Percentiles rank a stretch among this genome's conserved stretches.
These are phyloP conservation scores for Penicillium italicum DNA, from an alignment of 2,329 filamentous ascomycete genomes.

Conservation along the genomic window DNA sequence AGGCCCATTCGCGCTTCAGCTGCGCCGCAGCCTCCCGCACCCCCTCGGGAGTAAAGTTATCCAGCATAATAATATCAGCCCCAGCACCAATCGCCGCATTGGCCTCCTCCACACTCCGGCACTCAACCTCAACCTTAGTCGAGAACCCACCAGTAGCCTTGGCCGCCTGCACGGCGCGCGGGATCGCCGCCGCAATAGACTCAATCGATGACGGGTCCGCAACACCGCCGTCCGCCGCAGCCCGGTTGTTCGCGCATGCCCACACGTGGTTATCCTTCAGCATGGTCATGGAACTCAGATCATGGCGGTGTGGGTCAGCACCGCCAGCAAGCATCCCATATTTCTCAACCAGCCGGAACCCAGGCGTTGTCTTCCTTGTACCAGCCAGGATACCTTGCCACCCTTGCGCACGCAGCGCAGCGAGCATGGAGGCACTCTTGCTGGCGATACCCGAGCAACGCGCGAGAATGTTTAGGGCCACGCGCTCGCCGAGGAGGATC, in stretches of 20 bases:
- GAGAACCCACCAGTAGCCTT: conserved; percentile 82
- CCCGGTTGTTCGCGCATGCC: conserved; percentile 61
- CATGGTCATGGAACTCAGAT: conserved; percentile 95
- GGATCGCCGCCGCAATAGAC: conserved; percentile 62
- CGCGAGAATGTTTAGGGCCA: conserved; percentile 85
- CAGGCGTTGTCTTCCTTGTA: conserved; percentile 94
- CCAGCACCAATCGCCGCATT: conserved; percentile 87
- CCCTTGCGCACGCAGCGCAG: conserved; percentile 57
- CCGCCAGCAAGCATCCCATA: conserved; percentile 96
- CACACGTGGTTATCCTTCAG: conserved; percentile 99
- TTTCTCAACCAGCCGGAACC: conserved; percentile 93
- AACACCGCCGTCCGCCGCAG: conserved; percentile 21
- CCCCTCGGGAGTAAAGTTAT: conserved; percentile 83
- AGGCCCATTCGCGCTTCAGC: conserved; percentile 76
- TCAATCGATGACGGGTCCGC: conserved; percentile 14
- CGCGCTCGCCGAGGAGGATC: conserved; percentile 85
- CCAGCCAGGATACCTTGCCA: conserved; percentile 85
- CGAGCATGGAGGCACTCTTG: conserved; percentile 48
- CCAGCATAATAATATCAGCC: conserved; percentile 94
- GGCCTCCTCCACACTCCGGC: conserved; percentile 80
- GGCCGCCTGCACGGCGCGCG: conserved; percentile 77
- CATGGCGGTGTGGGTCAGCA: conserved; percentile 85
- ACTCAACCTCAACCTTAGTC: conserved; percentile 94
- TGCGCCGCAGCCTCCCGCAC: conserved; percentile 70
- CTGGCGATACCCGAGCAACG: conserved; percentile 89